phyloP scores from a whole-genome alignment of 805 yeast species.

The Lachancea quebecensis region DNA sequence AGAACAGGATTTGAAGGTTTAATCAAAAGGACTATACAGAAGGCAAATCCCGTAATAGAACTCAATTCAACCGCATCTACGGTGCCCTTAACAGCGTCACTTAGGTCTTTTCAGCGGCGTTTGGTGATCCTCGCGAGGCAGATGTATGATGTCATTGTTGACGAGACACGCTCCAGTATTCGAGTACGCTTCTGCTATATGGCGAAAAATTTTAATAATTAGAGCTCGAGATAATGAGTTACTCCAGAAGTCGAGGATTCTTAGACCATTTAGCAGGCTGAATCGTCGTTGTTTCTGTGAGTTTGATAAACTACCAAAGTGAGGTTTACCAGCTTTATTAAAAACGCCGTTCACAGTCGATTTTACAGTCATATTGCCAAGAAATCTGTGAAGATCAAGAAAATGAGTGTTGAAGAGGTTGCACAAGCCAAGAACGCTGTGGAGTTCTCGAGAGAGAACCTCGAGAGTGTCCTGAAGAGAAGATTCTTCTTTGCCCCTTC shows the following conservation, averaged over 20 bases:
- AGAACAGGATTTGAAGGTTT: background rate
- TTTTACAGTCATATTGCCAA: conserved; percentile 24
- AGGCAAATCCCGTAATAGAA: background rate
- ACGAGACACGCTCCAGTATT: background rate
- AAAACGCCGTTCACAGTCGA: conserved; percentile 15
- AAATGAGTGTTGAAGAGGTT: conserved; percentile 31
- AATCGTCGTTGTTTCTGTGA: background rate
- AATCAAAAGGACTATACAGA: background rate
- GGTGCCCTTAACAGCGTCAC: background rate
- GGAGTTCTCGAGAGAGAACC: conserved; percentile 71
- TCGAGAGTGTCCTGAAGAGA: conserved; percentile 88
- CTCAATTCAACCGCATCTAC: background rate
- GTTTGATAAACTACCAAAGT: conserved; percentile 11
- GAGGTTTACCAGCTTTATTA: conserved; percentile 15
- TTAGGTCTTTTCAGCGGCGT: no score
- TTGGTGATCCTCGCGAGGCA: no score
- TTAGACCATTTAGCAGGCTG: background rate
- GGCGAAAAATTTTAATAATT: background rate
- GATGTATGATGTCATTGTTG: no score
- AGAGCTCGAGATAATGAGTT: background rate
- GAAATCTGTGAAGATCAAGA: conserved; percentile 23
- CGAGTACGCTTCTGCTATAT: background rate
- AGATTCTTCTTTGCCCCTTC: conserved; percentile 97
- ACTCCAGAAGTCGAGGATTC: background rate
- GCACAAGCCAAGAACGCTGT: conserved; percentile 26